A percentile compares a stretch with the other conserved stretches of the same genome.
Conservation (phyloP, 371 early-diverging fungal species). For the Fennellomyces sp. region DNA sequence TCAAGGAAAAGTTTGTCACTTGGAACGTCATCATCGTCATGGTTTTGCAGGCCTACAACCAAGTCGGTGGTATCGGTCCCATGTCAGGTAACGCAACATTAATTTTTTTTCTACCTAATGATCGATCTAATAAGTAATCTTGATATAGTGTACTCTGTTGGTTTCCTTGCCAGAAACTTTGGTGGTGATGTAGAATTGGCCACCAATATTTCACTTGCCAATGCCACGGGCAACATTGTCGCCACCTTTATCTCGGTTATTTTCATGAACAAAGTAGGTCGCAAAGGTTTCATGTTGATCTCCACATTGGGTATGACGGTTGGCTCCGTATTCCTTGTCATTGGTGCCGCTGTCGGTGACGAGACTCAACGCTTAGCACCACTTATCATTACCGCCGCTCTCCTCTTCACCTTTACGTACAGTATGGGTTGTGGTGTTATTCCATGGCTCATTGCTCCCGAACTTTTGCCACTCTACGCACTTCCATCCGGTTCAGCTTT, state of each 20-base stretch:
- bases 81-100: conserved; percentile 38
- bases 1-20: conserved; percentile 33
- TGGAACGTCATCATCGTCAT: conserved; percentile 46
- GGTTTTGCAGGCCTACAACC: conserved; percentile 52
- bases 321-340: conserved; percentile 39
- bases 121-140: neutral
- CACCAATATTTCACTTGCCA: conserved; percentile 37
- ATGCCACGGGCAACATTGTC: conserved; percentile 39
- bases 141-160: conserved; percentile 28
- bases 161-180: conserved; percentile 39
- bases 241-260: conserved; percentile 38
- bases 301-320: conserved; percentile 40
- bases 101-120: neutral
- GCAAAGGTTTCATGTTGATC: conserved; percentile 47
- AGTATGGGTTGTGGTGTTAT: conserved; percentile 53
- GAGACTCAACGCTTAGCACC: conserved; percentile 21
- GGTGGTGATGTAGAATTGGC: conserved; percentile 30
- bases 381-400: conserved; percentile 40
- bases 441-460: conserved; percentile 55
- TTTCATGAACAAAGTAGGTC: conserved; percentile 44
- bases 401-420: conserved; percentile 42
- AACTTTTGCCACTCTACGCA: conserved; percentile 47
- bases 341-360: conserved; percentile 27
- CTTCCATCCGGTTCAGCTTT: conserved; percentile 49
- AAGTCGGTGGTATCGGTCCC: conserved; percentile 52